Conservation (phyloP, 2,329 filamentous ascomycete species). For the Lizonia empirigonia region DNA sequence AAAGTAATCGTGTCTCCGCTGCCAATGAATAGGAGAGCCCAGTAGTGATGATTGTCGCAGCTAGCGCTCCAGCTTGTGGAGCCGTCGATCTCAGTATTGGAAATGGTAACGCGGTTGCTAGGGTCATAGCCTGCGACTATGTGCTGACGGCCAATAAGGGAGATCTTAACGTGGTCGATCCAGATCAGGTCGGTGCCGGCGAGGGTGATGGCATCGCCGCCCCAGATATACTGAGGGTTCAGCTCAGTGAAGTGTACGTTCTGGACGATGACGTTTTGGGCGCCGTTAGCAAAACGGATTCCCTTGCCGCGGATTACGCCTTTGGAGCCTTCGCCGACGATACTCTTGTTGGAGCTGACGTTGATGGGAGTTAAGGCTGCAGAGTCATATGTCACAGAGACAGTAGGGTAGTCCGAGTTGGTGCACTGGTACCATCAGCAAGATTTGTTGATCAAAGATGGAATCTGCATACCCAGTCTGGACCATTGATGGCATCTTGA, state of each 20-base stretch:
- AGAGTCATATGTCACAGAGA: conserved; percentile 41
- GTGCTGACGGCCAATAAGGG: conserved; percentile 26
- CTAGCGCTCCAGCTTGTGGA: conserved; percentile 24
- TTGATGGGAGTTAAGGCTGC: conserved; percentile 35
- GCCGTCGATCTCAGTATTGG: conserved; percentile 32
- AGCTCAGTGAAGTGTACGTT: conserved; percentile 49
- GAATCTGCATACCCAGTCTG: conserved; percentile 20
- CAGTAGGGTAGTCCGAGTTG: conserved; percentile 19
- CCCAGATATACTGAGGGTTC: conserved; percentile 50
- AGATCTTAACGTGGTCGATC: conserved; percentile 41
- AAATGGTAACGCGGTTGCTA: conserved; percentile 26
- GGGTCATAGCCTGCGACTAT: conserved; percentile 25
- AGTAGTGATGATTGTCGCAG: conserved; percentile 34
- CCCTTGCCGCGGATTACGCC: conserved; percentile 52
- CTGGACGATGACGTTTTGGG: conserved; percentile 47
- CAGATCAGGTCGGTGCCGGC: conserved; percentile 41
- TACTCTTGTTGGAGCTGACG: conserved; percentile 49
- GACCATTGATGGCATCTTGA: conserved; percentile 63
- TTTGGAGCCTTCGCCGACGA: conserved; percentile 48
- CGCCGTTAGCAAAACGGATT: conserved; percentile 43
- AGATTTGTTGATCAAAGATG: neutral
- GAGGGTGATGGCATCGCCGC: conserved; percentile 47
- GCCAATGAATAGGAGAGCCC: conserved; percentile 26
- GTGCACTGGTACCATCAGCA: conserved; percentile 12
- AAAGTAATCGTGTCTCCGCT: conserved; percentile 28